A percentile compares a stretch with the other conserved stretches of the same genome.
phyloP scores from a whole-genome alignment of 164 flowering plant genomes.

The Euptelea pleiosperma region DNA sequence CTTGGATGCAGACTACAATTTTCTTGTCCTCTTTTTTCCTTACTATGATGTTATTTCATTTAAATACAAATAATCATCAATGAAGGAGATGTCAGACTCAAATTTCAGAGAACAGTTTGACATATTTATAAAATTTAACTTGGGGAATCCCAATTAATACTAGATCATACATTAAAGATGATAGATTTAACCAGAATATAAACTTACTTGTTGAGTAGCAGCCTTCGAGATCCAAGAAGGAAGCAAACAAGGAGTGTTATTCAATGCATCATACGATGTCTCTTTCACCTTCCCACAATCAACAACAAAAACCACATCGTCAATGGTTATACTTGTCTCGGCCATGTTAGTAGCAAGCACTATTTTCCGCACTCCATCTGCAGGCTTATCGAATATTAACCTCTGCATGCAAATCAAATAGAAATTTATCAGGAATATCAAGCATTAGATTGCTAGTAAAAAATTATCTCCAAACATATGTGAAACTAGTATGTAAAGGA shows the following conservation, averaged over 20 bases:
- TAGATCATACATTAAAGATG: constrained; percentile 1
- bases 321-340: constrained; percentile 93
- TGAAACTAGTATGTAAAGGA: neutral
- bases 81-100: neutral
- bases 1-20: neutral
- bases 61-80: neutral
- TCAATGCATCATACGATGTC: constrained; percentile 96
- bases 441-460: neutral
- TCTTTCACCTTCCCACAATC: constrained; percentile 99
- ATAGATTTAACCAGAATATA: constrained; percentile 15
- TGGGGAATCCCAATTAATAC: neutral
- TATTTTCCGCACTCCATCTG: constrained; percentile 81
- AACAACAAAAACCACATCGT: constrained; percentile 89
- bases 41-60: no score
- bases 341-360: constrained; percentile 97
- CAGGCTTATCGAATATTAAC: constrained; percentile 81
- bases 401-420: constrained; percentile 43
- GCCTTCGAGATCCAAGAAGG: constrained; percentile 98
- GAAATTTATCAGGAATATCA: constrained; percentile 2
- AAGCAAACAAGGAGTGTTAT: constrained; percentile 95
- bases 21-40: no score
- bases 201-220: constrained; percentile 84
- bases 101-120: neutral
- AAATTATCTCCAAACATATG: neutral
- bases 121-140: neutral